Conservation (phyloP, 2,329 filamentous ascomycete genomes). For the Incumbomyces lentus region DNA sequence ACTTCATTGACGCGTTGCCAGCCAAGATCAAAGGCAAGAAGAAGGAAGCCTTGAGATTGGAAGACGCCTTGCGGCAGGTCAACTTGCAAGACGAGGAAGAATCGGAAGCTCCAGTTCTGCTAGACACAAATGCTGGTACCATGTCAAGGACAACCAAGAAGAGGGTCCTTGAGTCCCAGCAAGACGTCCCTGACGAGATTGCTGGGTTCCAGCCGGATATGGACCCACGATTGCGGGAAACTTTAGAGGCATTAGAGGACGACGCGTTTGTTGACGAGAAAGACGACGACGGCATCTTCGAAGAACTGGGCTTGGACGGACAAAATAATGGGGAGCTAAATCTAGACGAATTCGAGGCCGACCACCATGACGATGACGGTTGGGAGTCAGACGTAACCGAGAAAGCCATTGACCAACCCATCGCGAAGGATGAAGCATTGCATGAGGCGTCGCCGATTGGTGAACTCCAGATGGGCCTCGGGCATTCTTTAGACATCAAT, state of each 20-base stretch:
- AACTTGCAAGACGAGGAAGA: slow-evolving; percentile 38
- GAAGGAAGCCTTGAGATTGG: slow-evolving; percentile 69
- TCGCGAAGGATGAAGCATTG: slow-evolving; percentile 10
- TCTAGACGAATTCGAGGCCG: slow-evolving; percentile 65
- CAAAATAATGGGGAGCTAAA: slow-evolving; percentile 55
- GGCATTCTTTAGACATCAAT: background rate
- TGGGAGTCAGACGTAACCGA: slow-evolving; percentile 94
- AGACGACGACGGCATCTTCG: slow-evolving; percentile 73
- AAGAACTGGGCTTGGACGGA: slow-evolving; percentile 56
- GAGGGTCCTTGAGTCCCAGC: slow-evolving; percentile 80
- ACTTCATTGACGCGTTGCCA: slow-evolving; percentile 63
- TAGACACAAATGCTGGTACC: slow-evolving; percentile 63
- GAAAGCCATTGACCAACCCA: slow-evolving; percentile 43
- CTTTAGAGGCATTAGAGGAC: slow-evolving; percentile 85
- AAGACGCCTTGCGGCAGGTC: slow-evolving; percentile 63
- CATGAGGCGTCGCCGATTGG: background rate
- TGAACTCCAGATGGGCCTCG: background rate
- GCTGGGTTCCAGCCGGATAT: slow-evolving; percentile 95
- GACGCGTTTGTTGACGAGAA: slow-evolving; percentile 84
- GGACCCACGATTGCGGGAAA: slow-evolving; percentile 85
- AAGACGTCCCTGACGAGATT: slow-evolving; percentile 82
- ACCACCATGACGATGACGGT: slow-evolving; percentile 59
- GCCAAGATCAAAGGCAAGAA: slow-evolving; percentile 53
- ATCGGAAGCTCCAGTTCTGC: slow-evolving; percentile 41
- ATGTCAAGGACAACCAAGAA: slow-evolving; percentile 38